Evolutionary conservation across 2,329 filamentous ascomycete species (phyloP).

Genomic region (Arthrobotrys entomopaga): DNA sequence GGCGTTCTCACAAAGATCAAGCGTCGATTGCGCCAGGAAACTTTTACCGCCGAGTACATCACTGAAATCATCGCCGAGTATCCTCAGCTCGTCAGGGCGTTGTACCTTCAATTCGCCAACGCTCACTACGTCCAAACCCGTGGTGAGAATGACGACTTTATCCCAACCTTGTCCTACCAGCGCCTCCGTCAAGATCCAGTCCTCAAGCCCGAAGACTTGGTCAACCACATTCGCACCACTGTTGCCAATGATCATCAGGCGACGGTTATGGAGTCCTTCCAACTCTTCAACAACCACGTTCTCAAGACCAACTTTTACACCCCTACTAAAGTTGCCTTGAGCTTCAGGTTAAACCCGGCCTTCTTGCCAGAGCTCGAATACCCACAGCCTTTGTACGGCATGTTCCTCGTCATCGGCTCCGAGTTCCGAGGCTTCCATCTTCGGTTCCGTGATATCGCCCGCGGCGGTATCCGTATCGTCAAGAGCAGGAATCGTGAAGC

Average conservation of each 20-base stretch:
- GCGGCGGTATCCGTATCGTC: slow-evolving; percentile 97
- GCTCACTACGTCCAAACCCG: slow-evolving; percentile 79
- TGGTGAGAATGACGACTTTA: slow-evolving; percentile 73
- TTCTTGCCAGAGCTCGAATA: slow-evolving; percentile 95
- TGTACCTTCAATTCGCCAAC: slow-evolving; percentile 92
- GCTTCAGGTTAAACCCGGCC: slow-evolving; percentile 88
- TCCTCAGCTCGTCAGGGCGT: slow-evolving; percentile 82
- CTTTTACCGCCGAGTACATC: slow-evolving; percentile 98
- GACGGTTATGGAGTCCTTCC: slow-evolving; percentile 97
- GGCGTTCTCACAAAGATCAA: slow-evolving; percentile 93
- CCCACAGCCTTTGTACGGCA: slow-evolving; percentile 90
- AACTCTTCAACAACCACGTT: slow-evolving; percentile 90
- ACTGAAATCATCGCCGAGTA: slow-evolving; percentile 95
- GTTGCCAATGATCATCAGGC: slow-evolving; percentile 93
- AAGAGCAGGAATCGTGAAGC: slow-evolving; percentile 97
- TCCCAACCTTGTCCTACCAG: slow-evolving; percentile 75
- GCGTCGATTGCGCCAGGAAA: slow-evolving; percentile 92
- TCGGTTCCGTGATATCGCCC: slow-evolving; percentile 92
- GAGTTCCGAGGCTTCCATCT: slow-evolving; percentile 98
- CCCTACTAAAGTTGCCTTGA: slow-evolving; percentile 95
- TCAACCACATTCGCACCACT: slow-evolving; percentile 80
- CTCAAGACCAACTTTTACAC: slow-evolving; percentile 99
- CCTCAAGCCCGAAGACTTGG: slow-evolving; percentile 77
- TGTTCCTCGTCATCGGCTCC: slow-evolving; percentile 98
- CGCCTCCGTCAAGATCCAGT: slow-evolving; percentile 76